These are phyloP conservation scores for Boeremia lycopersici DNA, from an alignment of 2,329 filamentous ascomycete genomes.

Conservation along the genomic window DNA sequence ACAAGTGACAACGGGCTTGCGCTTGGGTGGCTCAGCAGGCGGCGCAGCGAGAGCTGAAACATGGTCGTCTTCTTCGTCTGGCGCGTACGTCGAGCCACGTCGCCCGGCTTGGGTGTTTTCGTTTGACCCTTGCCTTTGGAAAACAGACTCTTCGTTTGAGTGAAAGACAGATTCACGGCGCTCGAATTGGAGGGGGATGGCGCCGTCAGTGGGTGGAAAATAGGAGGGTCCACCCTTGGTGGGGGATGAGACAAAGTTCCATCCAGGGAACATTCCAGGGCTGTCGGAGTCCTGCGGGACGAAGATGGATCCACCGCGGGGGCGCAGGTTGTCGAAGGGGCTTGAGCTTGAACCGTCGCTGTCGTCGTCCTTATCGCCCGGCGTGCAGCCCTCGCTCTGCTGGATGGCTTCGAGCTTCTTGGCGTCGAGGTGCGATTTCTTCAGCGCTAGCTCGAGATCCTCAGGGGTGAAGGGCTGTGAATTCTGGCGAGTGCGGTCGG, in stretches of 20 bases:
- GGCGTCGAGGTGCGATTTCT: constrained; percentile 47
- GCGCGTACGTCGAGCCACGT: constrained; percentile 21
- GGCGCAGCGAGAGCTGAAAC: constrained; percentile 13
- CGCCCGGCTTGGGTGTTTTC: constrained; percentile 18
- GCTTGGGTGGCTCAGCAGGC: constrained; percentile 18
- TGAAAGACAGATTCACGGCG: not conserved
- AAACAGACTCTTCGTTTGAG: not conserved
- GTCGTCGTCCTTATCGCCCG: constrained; percentile 19
- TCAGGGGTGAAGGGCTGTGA: constrained; percentile 52
- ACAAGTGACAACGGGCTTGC: constrained; percentile 24
- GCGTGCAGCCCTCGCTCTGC: constrained; percentile 26
- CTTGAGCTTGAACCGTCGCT: constrained; percentile 26
- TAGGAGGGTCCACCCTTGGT: constrained; percentile 21
- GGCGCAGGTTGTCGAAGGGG: constrained; percentile 25
- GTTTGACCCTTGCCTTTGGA: constrained; percentile 8
- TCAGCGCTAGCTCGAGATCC: constrained; percentile 53
- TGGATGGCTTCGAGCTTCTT: constrained; percentile 32
- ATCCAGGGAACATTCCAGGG: constrained; percentile 20
- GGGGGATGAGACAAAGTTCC: constrained; percentile 13
- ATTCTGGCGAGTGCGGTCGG: constrained; percentile 35
- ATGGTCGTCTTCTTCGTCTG: constrained; percentile 15
- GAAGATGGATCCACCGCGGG: constrained; percentile 35
- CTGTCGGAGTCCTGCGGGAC: constrained; percentile 32
- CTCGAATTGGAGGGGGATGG: constrained; percentile 23
- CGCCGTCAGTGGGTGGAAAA: constrained; percentile 20